Base-by-base conservation (phyloP, 495 filamentous ascomycete genomes). In the Pseudoneurospora amorphoporcata region DNA sequence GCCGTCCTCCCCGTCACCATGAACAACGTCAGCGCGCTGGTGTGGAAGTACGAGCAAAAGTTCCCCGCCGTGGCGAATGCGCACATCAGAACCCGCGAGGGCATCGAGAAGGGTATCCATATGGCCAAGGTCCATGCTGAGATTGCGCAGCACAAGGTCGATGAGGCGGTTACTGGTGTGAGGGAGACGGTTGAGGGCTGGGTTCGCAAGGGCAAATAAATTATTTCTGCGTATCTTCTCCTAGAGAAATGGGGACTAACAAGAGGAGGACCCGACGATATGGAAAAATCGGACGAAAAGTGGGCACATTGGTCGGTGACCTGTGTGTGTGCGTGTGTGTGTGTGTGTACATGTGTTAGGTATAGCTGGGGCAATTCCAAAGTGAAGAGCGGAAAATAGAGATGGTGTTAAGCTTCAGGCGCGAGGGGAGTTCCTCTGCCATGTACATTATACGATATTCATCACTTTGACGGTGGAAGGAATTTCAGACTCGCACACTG, bases 41-140 rank as follows among this genome's bases (percentile, higher is more conserved):
- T 90, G 35, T 98, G 95, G 95, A 87, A 86, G 75, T 98, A 93
- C 80, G 95, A 99, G 88, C 88, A 95, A 86, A 87, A 84, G 78
- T 90, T 92, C 73, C 95, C 95, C 9, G 89, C 86, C 37, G 81
- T 99, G 69, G 89, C 92, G 19, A 89, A 96, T 71, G 87, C 90
- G 68, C 95, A 98, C 82, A 72, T 94, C 71, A 79, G 83, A 75
- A 80, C 90, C 9, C 87, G 89, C 61, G 87, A 91, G 76, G 84
- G 88, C 45, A 86, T 92, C 68, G 87, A 90, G 81, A 85, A 90
- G 81, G 90, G 90, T 58, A 88, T 87, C 85, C 81, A 85, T 75
- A 91, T 92, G 72, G 89, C 89, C 17, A 86, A 88, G 79, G 88
- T 92, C 74, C 93, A 94, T 81, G 87, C 88, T 29, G 84, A 89